Percentiles rank a stretch among this genome's conserved stretches.
Conservation (phyloP, 2,329 filamentous ascomycete species). For the Fusarium napiforme region DNA sequence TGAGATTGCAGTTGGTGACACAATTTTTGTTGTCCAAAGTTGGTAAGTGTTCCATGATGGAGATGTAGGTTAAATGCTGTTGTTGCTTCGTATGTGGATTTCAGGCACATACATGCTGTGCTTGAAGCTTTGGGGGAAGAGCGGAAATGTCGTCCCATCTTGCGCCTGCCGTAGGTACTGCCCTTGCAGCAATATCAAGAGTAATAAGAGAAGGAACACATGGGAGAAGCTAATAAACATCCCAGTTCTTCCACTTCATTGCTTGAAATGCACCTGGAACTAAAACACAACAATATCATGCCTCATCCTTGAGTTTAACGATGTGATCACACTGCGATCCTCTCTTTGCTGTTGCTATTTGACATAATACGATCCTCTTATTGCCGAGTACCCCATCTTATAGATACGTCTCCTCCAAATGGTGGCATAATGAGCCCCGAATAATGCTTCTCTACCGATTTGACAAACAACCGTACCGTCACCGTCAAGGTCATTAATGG, state of each 20-base stretch:
- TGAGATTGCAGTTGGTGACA: background rate
- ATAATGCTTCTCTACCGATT: constrained; percentile 10
- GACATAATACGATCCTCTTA: constrained; percentile 4
- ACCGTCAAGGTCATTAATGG: background rate
- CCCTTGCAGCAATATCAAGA: constrained; percentile 8
- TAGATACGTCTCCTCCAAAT: background rate
- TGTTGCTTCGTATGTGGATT: constrained; percentile 12
- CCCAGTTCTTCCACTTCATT: background rate
- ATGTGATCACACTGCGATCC: background rate
- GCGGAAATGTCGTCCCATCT: constrained; percentile 18
- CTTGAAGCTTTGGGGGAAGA: constrained; percentile 2
- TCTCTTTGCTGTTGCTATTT: background rate
- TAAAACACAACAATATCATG: constrained; percentile 6
- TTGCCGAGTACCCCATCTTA: background rate
- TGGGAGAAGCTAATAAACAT: background rate
- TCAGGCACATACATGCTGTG: background rate
- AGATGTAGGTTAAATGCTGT: constrained; percentile 20
- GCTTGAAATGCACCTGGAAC: constrained; percentile 3
- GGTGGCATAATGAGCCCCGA: constrained; percentile 17
- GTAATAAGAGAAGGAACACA: constrained; percentile 3
- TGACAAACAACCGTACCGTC: background rate
- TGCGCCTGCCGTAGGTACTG: background rate
- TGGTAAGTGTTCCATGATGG: background rate
- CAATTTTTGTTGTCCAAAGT: background rate
- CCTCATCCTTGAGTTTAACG: constrained; percentile 1